These are phyloP conservation scores for Penicillium paxilli DNA, from an alignment of 495 filamentous ascomycete genomes.

Conservation along the genomic window DNA sequence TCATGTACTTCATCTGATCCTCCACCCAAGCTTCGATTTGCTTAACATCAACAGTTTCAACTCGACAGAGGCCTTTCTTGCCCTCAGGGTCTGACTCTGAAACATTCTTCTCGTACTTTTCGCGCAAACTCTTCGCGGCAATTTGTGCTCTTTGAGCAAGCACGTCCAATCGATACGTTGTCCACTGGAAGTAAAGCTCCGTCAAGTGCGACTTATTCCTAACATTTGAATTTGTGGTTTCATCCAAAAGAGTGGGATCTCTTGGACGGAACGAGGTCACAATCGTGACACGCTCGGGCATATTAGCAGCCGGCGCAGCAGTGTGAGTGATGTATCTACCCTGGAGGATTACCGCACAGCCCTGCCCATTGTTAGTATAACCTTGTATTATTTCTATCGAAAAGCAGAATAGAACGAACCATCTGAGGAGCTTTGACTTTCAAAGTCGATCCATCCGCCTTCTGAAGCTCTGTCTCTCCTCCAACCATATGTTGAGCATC, in stretches of 20 bases:
- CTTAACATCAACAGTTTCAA: slow-evolving; percentile 1
- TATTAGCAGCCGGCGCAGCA: slow-evolving; percentile 61
- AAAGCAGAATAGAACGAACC: neutral
- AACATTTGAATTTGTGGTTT: slow-evolving; percentile 62
- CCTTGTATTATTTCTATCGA: neutral
- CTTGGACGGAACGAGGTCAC: slow-evolving; percentile 70
- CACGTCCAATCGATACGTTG: slow-evolving; percentile 68
- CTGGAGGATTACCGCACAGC: slow-evolving; percentile 67
- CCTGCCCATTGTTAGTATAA: slow-evolving; percentile 47
- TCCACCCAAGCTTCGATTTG: neutral
- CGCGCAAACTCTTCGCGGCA: neutral
- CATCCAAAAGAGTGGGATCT: slow-evolving; percentile 56
- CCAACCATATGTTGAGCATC: neutral
- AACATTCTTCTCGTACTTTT: neutral
- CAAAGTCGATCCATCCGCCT: slow-evolving; percentile 1
- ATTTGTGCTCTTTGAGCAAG: slow-evolving; percentile 51
- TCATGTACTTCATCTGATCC: slow-evolving; percentile 3
- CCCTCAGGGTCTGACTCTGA: neutral
- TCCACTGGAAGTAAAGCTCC: slow-evolving; percentile 68
- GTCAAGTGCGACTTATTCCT: slow-evolving; percentile 61
- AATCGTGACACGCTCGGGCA: slow-evolving; percentile 69
- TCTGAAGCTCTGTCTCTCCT: slow-evolving; percentile 3
- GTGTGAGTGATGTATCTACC: slow-evolving; percentile 72
- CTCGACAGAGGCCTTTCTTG: neutral
- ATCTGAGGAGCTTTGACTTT: slow-evolving; percentile 5